Evolutionary conservation across 1,139 yeast genomes (phyloP).

Genomic region (Diutina neorugosa): DNA sequence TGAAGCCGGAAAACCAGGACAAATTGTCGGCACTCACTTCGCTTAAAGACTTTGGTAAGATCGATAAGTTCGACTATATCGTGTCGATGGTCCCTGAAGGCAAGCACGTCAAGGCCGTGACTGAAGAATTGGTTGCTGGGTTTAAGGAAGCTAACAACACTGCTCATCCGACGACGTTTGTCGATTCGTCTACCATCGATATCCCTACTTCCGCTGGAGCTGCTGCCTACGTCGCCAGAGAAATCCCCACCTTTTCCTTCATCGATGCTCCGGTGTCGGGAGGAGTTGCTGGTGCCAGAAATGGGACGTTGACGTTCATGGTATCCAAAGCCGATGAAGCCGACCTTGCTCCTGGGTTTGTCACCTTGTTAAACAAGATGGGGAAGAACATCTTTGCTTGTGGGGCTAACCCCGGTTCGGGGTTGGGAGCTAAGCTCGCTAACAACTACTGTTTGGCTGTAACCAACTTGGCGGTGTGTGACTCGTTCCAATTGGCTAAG

Average conservation of each 20-base stretch:
- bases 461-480: conserved; percentile 49
- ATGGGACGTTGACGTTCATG: conserved; percentile 48
- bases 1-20: conserved; percentile 14
- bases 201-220: conserved; percentile 35
- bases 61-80: conserved; percentile 29
- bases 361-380: conserved; percentile 30
- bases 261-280: conserved; percentile 56
- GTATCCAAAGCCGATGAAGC: conserved; percentile 27
- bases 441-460: conserved; percentile 48
- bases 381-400: conserved; percentile 44
- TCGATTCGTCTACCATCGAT: conserved; percentile 49
- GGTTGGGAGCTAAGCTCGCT: conserved; percentile 47
- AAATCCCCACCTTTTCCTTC: conserved; percentile 26
- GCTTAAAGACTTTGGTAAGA: conserved; percentile 20
- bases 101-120: conserved; percentile 35
- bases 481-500: conserved; percentile 47
- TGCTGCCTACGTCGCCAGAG: conserved; percentile 22
- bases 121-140: conserved; percentile 24
- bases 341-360: conserved; percentile 17
- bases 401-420: conserved; percentile 40
- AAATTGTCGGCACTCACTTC: conserved; percentile 14
- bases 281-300: conserved; percentile 48
- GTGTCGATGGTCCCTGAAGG: conserved; percentile 54
- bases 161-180: conserved; percentile 14
- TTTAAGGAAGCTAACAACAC: conserved; percentile 13